These are phyloP conservation scores for Multifurca ochricompacta DNA, from an alignment of 768 basidiomycete genomes.

Conservation along the genomic window DNA sequence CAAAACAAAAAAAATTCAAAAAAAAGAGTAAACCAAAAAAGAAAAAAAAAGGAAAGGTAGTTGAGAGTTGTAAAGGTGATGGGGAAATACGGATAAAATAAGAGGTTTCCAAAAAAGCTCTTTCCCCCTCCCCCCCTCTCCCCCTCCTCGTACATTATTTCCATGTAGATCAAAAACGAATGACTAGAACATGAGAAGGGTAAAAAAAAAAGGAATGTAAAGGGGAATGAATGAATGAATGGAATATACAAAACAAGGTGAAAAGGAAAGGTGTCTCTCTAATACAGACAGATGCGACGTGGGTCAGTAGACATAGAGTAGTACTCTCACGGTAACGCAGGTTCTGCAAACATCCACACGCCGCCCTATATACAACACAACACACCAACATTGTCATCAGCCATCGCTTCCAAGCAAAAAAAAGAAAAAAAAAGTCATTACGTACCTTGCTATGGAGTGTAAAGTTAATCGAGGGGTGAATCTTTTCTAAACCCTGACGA, in stretches of 20 bases:
- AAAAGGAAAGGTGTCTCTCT: background rate
- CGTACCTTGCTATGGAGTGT: constrained; percentile 19
- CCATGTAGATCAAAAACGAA: no score
- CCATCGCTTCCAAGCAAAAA: background rate
- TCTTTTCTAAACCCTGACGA: constrained; percentile 21
- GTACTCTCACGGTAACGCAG: background rate
- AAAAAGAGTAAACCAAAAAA: background rate
- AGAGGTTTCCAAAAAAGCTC: no score
- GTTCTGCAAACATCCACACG: constrained; percentile 17
- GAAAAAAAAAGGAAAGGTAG: background rate
- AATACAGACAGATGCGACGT: background rate
- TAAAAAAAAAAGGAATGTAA: background rate
- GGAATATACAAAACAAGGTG: no score
- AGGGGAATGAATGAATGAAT: background rate
- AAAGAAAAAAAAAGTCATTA: background rate
- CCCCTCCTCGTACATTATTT: no score
- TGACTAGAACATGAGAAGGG: background rate
- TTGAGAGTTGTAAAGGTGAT: no score
- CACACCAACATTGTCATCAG: background rate
- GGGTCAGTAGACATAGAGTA: background rate
- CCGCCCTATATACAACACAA: constrained; percentile 10
- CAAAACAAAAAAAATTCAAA: background rate
- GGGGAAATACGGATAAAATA: no score
- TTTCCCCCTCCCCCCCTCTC: no score
- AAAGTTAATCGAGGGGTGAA: constrained; percentile 19